Base-by-base conservation (phyloP, 805 yeast species). In the Candida xiaguanensis region DNA sequence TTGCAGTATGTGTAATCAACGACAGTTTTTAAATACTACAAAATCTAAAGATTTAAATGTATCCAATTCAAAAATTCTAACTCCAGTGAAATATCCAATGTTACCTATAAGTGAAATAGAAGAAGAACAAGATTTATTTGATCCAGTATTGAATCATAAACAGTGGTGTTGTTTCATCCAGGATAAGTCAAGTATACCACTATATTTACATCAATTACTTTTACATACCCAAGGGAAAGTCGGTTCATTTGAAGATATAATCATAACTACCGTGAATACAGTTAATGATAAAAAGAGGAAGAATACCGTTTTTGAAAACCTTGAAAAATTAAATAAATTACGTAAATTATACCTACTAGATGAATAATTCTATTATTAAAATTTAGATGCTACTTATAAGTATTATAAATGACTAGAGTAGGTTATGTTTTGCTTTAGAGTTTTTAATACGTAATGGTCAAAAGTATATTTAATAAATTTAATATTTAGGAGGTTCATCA, bases 1-100 rank as follows among this genome's bases (percentile, higher is more conserved):
- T n/a, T 67, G 73, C 46, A 36, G 50, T 20, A 58, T 57, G 41
- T 68, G 74, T 44, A 65, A 67, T 46, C 56, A 56, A 33, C 49
- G 70, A 32, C 46, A 62, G 11, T 63, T 63, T 39, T 38, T 67
- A 22, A 47, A 56, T 30, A 43, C 51, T 3, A 35, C 40, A 3
- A 40, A 40, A 5, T 13, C 23, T 8, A 17, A 26, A 19, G 16
- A 23, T 9, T n/a, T 47, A n/a, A 50, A 48, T 3, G 31, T 53
- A 53, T 20, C 24, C 8, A 20, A n/a, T 2, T 52, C 62, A 2
- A 55, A 53, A 33, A 45, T 56, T 6, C 45, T 61, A 15, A 59
- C 65, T 1, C 67, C 66, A 0, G 61, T 63, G 27, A 46, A 50
- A 30, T 57, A 59, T 39, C 65, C 64, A 1, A 44, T 56, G 4